A percentile compares a stretch with the other conserved stretches of the same genome.
These are phyloP conservation scores for Tuctoria greenei DNA, from an alignment of 176 grass and related monocot genomes.

Conservation along the genomic window DNA sequence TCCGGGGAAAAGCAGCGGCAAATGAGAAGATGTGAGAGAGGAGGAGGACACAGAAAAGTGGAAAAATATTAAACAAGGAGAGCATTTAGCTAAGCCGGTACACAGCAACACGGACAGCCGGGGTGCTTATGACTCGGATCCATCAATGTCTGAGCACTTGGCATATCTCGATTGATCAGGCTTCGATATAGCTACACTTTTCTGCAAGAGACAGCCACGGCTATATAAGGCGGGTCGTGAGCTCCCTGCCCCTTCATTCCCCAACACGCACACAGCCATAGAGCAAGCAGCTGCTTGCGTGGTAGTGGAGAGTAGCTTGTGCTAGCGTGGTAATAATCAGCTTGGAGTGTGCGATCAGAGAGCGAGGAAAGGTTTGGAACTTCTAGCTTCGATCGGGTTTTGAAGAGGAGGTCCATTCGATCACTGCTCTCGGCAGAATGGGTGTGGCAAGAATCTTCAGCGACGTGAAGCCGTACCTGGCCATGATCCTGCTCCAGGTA, in stretches of 20 bases:
- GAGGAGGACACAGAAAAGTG: conserved; percentile 24
- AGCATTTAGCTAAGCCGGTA: conserved; percentile 33
- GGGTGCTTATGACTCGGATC: conserved; percentile 55
- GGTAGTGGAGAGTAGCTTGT: not conserved
- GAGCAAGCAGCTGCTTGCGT: not conserved
- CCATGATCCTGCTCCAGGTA: conserved; percentile 85
- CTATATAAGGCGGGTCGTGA: conserved; percentile 61
- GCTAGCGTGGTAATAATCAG: conserved; percentile 9
- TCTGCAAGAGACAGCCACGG: not conserved
- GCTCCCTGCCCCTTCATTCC: conserved; percentile 35
- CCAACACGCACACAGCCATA: conserved; percentile 29
- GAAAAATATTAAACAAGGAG: conserved; percentile 52
- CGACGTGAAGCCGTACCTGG: conserved; percentile 73
- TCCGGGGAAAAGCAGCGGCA: not conserved
- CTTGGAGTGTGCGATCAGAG: not conserved
- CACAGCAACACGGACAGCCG: not conserved
- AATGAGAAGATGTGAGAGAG: not conserved
- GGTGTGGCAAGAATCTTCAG: conserved; percentile 40
- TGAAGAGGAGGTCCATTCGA: not conserved
- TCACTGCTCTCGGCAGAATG: conserved; percentile 25
- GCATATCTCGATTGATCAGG: conserved; percentile 38
- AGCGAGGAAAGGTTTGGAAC: not conserved
- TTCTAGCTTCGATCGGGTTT: not conserved
- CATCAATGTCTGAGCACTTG: conserved; percentile 33
- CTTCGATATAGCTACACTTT: conserved; percentile 13